phyloP scores from a whole-genome alignment of 495 filamentous ascomycete species.

The Annulohypoxylon bovei region DNA sequence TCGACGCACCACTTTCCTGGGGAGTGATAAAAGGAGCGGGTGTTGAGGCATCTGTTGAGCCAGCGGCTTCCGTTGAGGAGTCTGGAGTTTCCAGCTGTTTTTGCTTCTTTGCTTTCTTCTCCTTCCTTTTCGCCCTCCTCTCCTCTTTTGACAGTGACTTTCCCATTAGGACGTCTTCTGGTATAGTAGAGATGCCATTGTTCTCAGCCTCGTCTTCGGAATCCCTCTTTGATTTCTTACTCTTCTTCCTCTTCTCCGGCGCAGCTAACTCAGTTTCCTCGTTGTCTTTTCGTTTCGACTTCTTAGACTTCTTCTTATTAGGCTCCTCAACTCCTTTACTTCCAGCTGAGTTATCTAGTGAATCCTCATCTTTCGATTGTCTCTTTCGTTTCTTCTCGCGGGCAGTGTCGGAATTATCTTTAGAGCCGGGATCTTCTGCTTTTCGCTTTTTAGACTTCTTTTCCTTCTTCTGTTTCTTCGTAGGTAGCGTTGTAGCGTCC shows the following conservation, averaged over 20 bases:
- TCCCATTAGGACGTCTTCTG: constrained; percentile 35
- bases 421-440: constrained; percentile 45
- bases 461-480: constrained; percentile 41
- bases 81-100: constrained; percentile 39
- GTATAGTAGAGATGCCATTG: neutral
- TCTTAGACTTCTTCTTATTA: constrained; percentile 47
- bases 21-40: constrained; percentile 1
- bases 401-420: constrained; percentile 36
- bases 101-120: constrained; percentile 57
- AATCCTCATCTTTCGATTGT: constrained; percentile 43
- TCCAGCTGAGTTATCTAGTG: constrained; percentile 5
- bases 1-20: constrained; percentile 32
- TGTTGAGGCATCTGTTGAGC: constrained; percentile 11
- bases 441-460: constrained; percentile 58
- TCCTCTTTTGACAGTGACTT: constrained; percentile 50
- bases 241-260: constrained; percentile 41
- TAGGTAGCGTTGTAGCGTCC: neutral
- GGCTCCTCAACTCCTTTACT: constrained; percentile 45
- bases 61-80: constrained; percentile 19
- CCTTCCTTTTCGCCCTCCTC: constrained; percentile 57
- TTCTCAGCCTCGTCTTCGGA: constrained; percentile 13
- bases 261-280: constrained; percentile 37
- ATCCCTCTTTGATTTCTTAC: constrained; percentile 41
- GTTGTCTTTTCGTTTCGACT: constrained; percentile 50
- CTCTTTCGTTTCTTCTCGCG: constrained; percentile 54